Percentiles rank a stretch among this genome's conserved stretches.
phyloP scores from a whole-genome alignment of 495 filamentous ascomycete species.

The Aspergillus indologenus region DNA sequence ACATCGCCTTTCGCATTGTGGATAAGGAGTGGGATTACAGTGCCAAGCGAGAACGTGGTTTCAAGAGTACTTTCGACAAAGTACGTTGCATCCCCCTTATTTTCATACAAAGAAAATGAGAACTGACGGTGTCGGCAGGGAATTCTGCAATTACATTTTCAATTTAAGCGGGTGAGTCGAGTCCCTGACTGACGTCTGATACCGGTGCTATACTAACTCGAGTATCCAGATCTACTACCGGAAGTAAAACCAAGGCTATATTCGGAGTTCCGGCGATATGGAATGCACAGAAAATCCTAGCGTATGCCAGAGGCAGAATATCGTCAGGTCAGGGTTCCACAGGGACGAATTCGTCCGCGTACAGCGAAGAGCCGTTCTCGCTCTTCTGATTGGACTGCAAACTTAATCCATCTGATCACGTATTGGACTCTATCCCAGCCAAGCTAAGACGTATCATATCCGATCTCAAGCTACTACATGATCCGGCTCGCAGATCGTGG shows the following conservation, averaged over 20 bases:
- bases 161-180: slow-evolving; percentile 77
- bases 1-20: slow-evolving; percentile 95
- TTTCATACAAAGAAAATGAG: slow-evolving; percentile 22
- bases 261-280: neutral
- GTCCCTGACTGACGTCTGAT: neutral
- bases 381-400: slow-evolving; percentile 19
- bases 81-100: slow-evolving; percentile 48
- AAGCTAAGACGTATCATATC: slow-evolving; percentile 24
- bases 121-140: slow-evolving; percentile 51
- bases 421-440: slow-evolving; percentile 11
- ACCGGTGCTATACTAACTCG: slow-evolving; percentile 14
- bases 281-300: neutral
- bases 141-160: slow-evolving; percentile 95
- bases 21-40: slow-evolving; percentile 99
- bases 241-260: slow-evolving; percentile 11
- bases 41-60: slow-evolving; percentile 90
- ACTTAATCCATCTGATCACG: slow-evolving; percentile 12
- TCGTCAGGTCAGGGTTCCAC: neutral
- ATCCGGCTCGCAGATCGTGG: slow-evolving; percentile 13
- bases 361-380: neutral
- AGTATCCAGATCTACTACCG: slow-evolving; percentile 39
- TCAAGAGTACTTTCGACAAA: slow-evolving; percentile 97
- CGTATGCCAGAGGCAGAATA: neutral
- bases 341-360: slow-evolving; percentile 11
- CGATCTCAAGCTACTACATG: slow-evolving; percentile 10